Evolutionary conservation across 345 rosid species (phyloP), one percentile per base, ranked within the genome.

Genomic region (Citrus unshiu): DNA sequence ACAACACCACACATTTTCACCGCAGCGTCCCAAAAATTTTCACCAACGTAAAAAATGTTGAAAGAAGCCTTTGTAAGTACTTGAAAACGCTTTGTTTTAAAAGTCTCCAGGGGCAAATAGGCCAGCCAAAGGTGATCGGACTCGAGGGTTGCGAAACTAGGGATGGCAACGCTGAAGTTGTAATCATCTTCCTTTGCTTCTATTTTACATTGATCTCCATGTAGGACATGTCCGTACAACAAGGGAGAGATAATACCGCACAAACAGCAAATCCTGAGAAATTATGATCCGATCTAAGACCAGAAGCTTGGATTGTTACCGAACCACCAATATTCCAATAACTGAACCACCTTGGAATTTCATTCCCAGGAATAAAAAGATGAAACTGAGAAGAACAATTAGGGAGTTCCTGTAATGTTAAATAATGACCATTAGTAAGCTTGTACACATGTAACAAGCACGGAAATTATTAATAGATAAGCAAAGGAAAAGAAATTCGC

Each of bases 331-430:
- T 34, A 34, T 34, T 34, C 35, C 7, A 34, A 34, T 34, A 1
- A 39, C 18, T 64, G 60, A 72, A 80, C 83, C 79, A 75, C 64
- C 54, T 24, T 25, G 83, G 79, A 60, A 80, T 37, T 32, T 70
- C 27, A 32, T 71, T 80, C 40, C 79, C 83, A 0, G 64, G 71
- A 75, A 68, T 4, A 75, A 62, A 18, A 12, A 80, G n/a, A 51
- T 51, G 66, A 62, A 69, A 60, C 35, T 67, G 51, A 21, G 16
- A 39, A 67, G 32, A 32, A 10, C 21, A 12, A 58, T 54, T 13
- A 13, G 57, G 51, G 3, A 25, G 21, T 10, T 51, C 65, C 76
- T 75, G 82, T 24, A 34, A 16, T 25, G 32, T 9, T 6, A 51
- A 30, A 49, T 49, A 46, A 46, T 16, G 40, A 16, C 65, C 1